Base-by-base conservation (phyloP, 192 early-diverging fungal species). In the Coemansia sp. region DNA sequence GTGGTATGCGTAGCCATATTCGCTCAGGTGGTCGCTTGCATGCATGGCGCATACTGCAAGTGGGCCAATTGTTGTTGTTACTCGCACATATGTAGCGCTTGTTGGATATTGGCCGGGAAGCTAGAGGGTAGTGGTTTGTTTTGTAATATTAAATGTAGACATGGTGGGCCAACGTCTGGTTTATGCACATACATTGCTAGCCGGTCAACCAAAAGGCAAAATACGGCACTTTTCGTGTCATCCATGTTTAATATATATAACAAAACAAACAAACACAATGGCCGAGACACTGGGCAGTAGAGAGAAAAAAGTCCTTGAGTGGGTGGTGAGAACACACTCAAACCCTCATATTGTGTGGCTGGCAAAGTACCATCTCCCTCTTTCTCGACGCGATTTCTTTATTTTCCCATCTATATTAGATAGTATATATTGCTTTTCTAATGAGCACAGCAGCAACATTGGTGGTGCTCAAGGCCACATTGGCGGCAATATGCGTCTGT, bases 381-480 rank as follows among this genome's bases (percentile, higher is more conserved):
- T 58, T 40, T 17, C 12, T 5, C 35, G 4, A 1, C 6, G 34
- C 7, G 35, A n/a, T 32, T 34, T 36, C 10, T 11, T 24, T 24
- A 34, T 17, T 18, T 24, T 24, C 15, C 4, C 27, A 11, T 53
- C 17, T 19, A 4, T 53, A 53, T 34, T 34, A 21, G 26, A 15
- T n/a, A 27, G 4, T 3, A 32, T 50, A 6, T 53, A 8, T 6
- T 53, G 6, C n/a, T n/a, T 53, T 11, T 35, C 17, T 34, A 17
- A 32, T 48, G 46, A 24, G 46, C 46, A 29, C 52, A 34, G 4
- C 29, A 3, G 61, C 52, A 7, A 54, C 61, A 17, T 14, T 42
- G 12, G 42, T 72, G 27, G 65, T 72, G n/a, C 19, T 72, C 3
- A 72, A 72, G 39, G 63, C 63, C 0, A 65, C 70, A 26, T 50